phyloP scores from a whole-genome alignment of 1,284 basidiomycete species.

The Malassezia arunalokei region DNA sequence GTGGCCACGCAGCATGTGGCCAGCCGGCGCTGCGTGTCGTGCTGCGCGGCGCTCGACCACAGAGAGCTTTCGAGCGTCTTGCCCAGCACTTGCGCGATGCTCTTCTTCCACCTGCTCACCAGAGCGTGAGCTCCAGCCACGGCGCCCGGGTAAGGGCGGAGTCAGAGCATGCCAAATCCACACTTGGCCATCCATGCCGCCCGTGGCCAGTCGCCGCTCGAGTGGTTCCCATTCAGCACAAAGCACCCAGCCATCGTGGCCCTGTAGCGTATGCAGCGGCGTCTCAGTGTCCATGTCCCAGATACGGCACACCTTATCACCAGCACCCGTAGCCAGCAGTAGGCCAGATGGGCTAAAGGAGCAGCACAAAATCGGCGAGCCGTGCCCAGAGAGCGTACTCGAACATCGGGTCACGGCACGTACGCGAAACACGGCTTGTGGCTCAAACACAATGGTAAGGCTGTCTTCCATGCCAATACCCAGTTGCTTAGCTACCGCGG shows the following conservation, averaged over 20 bases:
- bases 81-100: conserved; percentile 15
- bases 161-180: conserved; percentile 42
- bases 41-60: conserved; percentile 32
- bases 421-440: conserved; percentile 90
- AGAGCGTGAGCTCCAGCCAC: conserved; percentile 28
- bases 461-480: conserved; percentile 41
- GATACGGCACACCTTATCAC: conserved; percentile 79
- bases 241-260: conserved; percentile 89
- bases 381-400: conserved; percentile 69
- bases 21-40: conserved; percentile 32
- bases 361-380: conserved; percentile 84
- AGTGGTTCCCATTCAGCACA: conserved; percentile 93
- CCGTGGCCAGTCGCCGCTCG: conserved; percentile 79
- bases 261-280: conserved; percentile 72
- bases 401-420: conserved; percentile 84
- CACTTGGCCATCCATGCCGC: conserved; percentile 42
- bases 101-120: conserved; percentile 33
- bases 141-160: conserved; percentile 21
- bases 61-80: conserved; percentile 21
- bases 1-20: conserved; percentile 58
- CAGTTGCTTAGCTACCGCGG: conserved; percentile 28
- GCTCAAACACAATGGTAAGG: conserved; percentile 48
- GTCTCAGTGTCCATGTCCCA: conserved; percentile 92
- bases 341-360: conserved; percentile 86
- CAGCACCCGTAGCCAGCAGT: conserved; percentile 82